A percentile compares a stretch with the other conserved stretches of the same genome.
Conservation (phyloP, 768 basidiomycete species). For the Mycena epipterygia region DNA sequence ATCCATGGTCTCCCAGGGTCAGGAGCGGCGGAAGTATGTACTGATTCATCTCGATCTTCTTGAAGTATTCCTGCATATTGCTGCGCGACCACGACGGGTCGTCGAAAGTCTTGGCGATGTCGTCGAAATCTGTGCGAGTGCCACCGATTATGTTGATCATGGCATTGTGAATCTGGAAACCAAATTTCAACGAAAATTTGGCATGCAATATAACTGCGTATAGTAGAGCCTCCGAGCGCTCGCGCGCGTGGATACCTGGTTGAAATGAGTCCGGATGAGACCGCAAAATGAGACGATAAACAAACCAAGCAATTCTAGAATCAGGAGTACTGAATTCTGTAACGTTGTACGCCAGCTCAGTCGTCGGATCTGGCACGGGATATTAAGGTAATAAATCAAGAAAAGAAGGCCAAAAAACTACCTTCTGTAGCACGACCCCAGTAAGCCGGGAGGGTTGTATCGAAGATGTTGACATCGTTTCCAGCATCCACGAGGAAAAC, state of each 20-base stretch:
- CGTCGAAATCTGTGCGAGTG: constrained; percentile 25
- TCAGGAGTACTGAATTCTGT: constrained; percentile 27
- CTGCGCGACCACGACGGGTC: constrained; percentile 46
- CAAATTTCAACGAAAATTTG: background rate
- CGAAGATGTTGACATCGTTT: constrained; percentile 26
- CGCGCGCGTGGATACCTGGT: constrained; percentile 32
- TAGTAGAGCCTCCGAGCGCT: constrained; percentile 31
- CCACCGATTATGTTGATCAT: constrained; percentile 35
- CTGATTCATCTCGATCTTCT: constrained; percentile 45
- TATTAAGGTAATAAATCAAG: too few species aligned
- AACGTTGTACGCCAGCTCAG: constrained; percentile 29
- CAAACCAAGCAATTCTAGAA: constrained; percentile 30
- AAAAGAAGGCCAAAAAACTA: too few species aligned
- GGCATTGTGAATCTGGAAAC: constrained; percentile 30
- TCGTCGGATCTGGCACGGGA: constrained; percentile 15
- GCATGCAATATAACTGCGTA: background rate
- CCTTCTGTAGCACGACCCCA: constrained; percentile 30
- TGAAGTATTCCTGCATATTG: constrained; percentile 50
- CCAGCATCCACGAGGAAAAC: constrained; percentile 33
- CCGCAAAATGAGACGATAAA: background rate
- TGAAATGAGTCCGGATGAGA: background rate
- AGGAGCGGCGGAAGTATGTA: constrained; percentile 37
- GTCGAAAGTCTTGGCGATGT: constrained; percentile 35
- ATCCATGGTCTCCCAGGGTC: constrained; percentile 43
- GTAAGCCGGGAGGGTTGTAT: constrained; percentile 32